Evolutionary conservation across 495 filamentous ascomycete genomes (phyloP), one percentile per base, ranked within the genome.

Genomic region (Lichenothelia convexa): DNA sequence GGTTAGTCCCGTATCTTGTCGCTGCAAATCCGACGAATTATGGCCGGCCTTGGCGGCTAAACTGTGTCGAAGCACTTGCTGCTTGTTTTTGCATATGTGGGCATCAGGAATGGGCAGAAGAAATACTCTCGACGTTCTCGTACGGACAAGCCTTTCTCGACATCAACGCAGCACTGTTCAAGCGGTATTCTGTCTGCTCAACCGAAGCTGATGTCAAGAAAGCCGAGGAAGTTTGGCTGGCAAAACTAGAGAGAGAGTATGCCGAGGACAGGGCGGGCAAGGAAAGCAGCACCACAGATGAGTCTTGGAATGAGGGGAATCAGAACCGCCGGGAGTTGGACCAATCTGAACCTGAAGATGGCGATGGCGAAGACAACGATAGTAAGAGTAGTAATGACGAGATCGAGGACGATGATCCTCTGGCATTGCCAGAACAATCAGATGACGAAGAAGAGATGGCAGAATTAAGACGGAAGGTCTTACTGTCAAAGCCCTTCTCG

Each of bases 21-120:
- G 89, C 89, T 13, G 91, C 89, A 30, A 97, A 97, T 51, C 78
- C 79, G 2, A 89, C 93, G 50, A 97, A 97, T 60, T 97, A 95
- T 58, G 89, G 89, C 11, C 78, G 82, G 47, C 89, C 89, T 13
- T 89, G 82, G 78, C 65, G 84, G 36, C 56, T 97, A 27, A 97
- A 97, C 57, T 97, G 89, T 45, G 89, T 79, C 30, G 89, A 97
- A 59, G 89, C 89, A 3, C 61, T 97, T 31, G 91, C 86, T 4
- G 89, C 89, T 11, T 77, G 76, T 16, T 97, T 89, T 57, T 78
- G 64, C 43, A 97, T 97, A 43, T 93, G 86, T 48, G 84, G 89
- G 18, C 80, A 89, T 50, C 52, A 64, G 24, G 87, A 93, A 18
- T 97, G 89, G 89, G 86, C 89, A 0, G 70, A 75, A 37, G 67